Base-by-base conservation (phyloP, 176 grass and related monocot species). In the Alopecurus myosuroides region DNA sequence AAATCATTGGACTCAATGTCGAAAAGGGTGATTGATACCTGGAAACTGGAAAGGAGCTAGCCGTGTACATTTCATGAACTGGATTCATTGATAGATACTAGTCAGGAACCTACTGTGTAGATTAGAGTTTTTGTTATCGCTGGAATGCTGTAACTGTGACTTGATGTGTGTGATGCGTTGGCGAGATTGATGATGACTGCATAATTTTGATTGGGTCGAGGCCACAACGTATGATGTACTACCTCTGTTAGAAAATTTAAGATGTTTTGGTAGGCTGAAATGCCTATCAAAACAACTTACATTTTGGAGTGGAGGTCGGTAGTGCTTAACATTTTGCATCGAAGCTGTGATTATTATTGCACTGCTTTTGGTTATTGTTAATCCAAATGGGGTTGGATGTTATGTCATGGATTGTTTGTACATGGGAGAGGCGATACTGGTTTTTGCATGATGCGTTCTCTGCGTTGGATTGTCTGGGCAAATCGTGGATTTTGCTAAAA, bases 361-460 rank as follows among this genome's bases (percentile, higher is more conserved):
- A 39, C 13, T 60, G 8, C 3, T 26, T 22, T 57, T 39, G 12
- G 85, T 58, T 90, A 89, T 88, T 82, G 81, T 72, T 46, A 29
- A 93, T 88, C 77, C 1, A 30, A 14, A 28, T 30, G 57, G 25
- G 57, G 11, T 15, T 61, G 23, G 57, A 61, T 29, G 56, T 30
- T 63, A 33, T 63, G 61, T 34, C 61, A 18, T 34, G 29, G 61
- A 64, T 64, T 64, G 29, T 64, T 4, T 11, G 25, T 26, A 29
- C 58, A 62, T 62, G 29, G 1, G 12, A 62, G 58, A 30, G 58
- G 62, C 33, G 83, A 79, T 79, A 66, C 86, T 84, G 79, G 79
- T 84, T 89, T 68, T 86, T 84, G 75, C 90, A 92, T 92, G 77
- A 82, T 79, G 78, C 86, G 84, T 61, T 29, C 25, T 29, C 11